phyloP scores from a whole-genome alignment of 2,329 filamentous ascomycete species.

The Ceratocystis diversiconidia region DNA sequence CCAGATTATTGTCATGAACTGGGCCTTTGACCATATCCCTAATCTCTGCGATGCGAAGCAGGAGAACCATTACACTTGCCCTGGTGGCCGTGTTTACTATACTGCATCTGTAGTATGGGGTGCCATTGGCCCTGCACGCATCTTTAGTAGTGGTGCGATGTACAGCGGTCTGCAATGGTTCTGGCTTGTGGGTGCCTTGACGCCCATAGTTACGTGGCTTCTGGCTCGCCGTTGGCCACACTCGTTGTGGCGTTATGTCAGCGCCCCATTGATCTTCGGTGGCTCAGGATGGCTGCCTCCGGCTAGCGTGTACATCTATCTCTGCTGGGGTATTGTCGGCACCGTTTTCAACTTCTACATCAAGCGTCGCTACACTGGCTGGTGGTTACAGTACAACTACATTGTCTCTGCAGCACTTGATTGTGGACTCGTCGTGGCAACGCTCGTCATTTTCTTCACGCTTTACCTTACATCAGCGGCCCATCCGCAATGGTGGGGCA shows the following conservation, averaged over 20 bases:
- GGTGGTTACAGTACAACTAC: constrained; percentile 72
- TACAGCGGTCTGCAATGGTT: constrained; percentile 55
- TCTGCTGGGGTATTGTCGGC: constrained; percentile 55
- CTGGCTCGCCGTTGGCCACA: constrained; percentile 47
- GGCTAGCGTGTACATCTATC: constrained; percentile 56
- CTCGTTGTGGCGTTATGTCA: constrained; percentile 50
- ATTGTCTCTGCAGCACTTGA: constrained; percentile 58
- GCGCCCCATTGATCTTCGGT: constrained; percentile 53
- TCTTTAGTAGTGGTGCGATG: constrained; percentile 49
- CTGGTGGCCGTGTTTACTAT: constrained; percentile 44
- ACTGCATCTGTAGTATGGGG: constrained; percentile 61
- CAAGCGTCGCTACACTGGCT: constrained; percentile 49
- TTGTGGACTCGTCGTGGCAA: constrained; percentile 49
- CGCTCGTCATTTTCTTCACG: constrained; percentile 56
- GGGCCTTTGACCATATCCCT: constrained; percentile 47
- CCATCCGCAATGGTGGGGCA: constrained; percentile 50
- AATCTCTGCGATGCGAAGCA: constrained; percentile 43
- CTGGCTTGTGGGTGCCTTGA: constrained; percentile 50
- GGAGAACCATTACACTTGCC: constrained; percentile 43
- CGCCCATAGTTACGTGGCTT: constrained; percentile 50
- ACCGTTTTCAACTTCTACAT: constrained; percentile 55
- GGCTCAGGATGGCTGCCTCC: constrained; percentile 50
- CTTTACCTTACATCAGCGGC: constrained; percentile 44
- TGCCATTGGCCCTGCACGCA: constrained; percentile 53
- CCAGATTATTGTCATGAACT: constrained; percentile 52